Base-by-base conservation (phyloP, 495 filamentous ascomycete genomes). In the Xylaria bambusicola region DNA sequence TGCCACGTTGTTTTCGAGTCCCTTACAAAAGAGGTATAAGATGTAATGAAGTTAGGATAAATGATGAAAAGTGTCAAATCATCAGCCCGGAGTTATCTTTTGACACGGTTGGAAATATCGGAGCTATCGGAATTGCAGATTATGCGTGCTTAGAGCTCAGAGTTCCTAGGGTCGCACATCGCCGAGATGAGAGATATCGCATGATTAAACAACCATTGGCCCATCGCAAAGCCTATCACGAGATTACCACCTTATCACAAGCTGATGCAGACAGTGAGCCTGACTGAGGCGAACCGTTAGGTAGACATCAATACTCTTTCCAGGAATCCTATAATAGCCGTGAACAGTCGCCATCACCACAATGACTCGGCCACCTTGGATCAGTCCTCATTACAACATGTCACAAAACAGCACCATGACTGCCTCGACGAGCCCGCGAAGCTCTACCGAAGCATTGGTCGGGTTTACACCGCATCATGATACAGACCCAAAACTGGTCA, bases 401-500 rank as follows among this genome's bases (percentile, higher is more conserved):
- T 17, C 9, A 33, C 24, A 54, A 29, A 21, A 3, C 24, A 44
- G 29, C 10, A 33, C 38, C 20, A 54, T 54, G 52, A 26, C 35
- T 29, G 12, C 24, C 31, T 54, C 36, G 26, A 21, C 7, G 12
- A 54, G 38, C 38, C 38, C 38, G 1, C 52, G 52, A 42, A 54
- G 38, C 12, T 54, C 52, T 1, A 44, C 24, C n/a, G 53, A 56
- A 31, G 53, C 53, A 13, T 42, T 56, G 12, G 42, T 56, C 6
- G 53, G 53, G 2, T 54, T 40, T 17, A 54, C 24, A 6, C 53
- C 90, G 53, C 82, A 88, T 63, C 80, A 88, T 47, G 90, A 93
- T 76, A 81, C 92, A 56, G 89, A 89, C 42, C 82, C 90, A 6
- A 93, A 93, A 75, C 77, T 93, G 64, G 88, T 92, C 60, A 89